Evolutionary conservation across 2,329 filamentous ascomycete genomes (phyloP), one percentile per base, ranked within the genome.

Genomic region (Aspergillus pseudotamarii): DNA sequence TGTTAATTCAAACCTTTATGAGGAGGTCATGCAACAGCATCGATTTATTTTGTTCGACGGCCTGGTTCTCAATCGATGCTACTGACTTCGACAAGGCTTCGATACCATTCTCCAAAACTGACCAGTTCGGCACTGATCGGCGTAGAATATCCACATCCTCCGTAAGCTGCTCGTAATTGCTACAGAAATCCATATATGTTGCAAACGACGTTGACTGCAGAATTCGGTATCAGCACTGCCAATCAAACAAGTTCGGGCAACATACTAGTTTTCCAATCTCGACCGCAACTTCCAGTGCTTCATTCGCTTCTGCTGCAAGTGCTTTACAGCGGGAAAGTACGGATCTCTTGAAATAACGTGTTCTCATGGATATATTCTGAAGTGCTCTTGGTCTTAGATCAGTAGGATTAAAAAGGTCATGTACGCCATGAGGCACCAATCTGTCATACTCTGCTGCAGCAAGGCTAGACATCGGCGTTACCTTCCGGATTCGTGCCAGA

Each of bases 101-200:
- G 2, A 97, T 86, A 0, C 94, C 95, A 72, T 88, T 90, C 72
- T 97, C 93, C 73, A 93, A 94, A 6, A 87, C 85, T 51, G 89
- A 85, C 92, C 92, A 96, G 57, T 90, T 85, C 28, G 88, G 88
- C 68, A 92, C 85, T 8, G 85, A 86, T 63, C 88, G 86, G 66
- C 91, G 88, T 19, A 90, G 84, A 30, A 89, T 84, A 38, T 89
- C 87, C 41, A 96, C 81, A 66, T 96, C 92, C 67, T 91, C 88
- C 54, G 91, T 88, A 83, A 97, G 91, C 68, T 93, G 84, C 69
- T 96, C 92, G 76, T 95, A 96, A 73, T 94, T 94, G 58, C 91
- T 91, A 41, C 92, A 91, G 75, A 97, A 99, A 70, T 96, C 92
- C 79, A 96, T 91, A 74, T 99, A 99, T 57, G 90, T 84, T 73